Conservation (phyloP, 2,329 filamentous ascomycete genomes). For the Aquanectria penicillioides region DNA sequence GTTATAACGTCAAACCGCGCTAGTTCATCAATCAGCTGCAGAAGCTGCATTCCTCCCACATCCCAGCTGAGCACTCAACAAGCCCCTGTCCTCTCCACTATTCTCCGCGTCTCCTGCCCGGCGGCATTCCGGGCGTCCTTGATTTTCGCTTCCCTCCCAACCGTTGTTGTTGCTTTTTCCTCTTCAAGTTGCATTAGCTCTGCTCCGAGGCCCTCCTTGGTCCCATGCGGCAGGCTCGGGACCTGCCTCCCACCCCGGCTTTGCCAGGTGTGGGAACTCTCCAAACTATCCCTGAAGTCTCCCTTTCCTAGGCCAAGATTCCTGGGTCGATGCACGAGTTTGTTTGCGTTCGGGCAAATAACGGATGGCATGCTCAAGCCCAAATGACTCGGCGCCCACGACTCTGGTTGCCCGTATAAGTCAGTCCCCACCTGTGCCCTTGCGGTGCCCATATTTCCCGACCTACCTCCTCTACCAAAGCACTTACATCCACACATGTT, state of each 20-base stretch:
- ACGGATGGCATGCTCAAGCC: slow-evolving; percentile 13
- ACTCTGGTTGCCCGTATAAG: slow-evolving; percentile 27
- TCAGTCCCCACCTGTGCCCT: slow-evolving; percentile 19
- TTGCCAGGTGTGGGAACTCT: neutral
- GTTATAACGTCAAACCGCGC: slow-evolving; percentile 20
- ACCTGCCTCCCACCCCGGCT: slow-evolving; percentile 28
- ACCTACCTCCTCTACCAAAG: slow-evolving; percentile 6
- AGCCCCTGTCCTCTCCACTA: slow-evolving; percentile 17
- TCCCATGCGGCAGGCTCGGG: slow-evolving; percentile 12
- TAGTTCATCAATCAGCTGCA: slow-evolving; percentile 19
- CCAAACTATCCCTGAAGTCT: neutral
- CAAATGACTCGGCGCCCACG: slow-evolving; percentile 1
- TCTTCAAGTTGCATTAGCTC: neutral
- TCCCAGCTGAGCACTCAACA: slow-evolving; percentile 3
- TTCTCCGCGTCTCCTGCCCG: slow-evolving; percentile 18
- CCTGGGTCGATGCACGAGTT: slow-evolving; percentile 4
- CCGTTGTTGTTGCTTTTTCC: slow-evolving; percentile 11
- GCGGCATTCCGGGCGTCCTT: slow-evolving; percentile 20
- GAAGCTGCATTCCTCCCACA: slow-evolving; percentile 23
- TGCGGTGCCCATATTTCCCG: neutral
- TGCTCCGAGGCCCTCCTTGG: slow-evolving; percentile 9
- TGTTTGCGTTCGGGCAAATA: slow-evolving; percentile 15
- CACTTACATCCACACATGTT: neutral
- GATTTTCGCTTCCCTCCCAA: slow-evolving; percentile 13
- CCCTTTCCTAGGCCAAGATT: slow-evolving; percentile 9